These are phyloP conservation scores for Solanum gandarillasii DNA, from an alignment of 257 asterid genomes.

Conservation along the genomic window DNA sequence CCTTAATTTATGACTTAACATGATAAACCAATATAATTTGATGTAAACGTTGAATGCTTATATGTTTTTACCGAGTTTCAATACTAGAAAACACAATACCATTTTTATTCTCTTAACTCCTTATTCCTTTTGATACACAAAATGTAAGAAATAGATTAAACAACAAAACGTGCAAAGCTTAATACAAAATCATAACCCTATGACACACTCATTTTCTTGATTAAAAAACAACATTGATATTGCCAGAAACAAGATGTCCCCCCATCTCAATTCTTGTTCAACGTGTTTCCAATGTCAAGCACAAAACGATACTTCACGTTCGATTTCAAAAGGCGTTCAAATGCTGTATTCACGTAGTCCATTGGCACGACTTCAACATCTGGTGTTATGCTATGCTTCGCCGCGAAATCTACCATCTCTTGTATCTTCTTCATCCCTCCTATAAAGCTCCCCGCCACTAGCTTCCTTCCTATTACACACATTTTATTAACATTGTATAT, in stretches of 20 bases:
- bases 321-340: not conserved
- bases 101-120: not conserved
- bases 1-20: not conserved
- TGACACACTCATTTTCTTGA: not conserved
- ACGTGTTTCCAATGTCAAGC: not conserved
- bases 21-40: not conserved
- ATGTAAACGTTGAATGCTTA: not conserved
- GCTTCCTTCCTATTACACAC: not conserved
- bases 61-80: not conserved
- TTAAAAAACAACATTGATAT: not conserved
- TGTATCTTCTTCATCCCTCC: not conserved
- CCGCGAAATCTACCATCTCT: not conserved
- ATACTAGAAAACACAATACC: not conserved
- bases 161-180: not conserved
- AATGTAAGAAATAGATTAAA: not conserved
- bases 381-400: not conserved
- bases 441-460: not conserved
- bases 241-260: not conserved
- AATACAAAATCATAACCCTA: not conserved
- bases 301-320: not conserved
- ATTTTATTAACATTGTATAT: not conserved
- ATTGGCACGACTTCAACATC: not conserved
- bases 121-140: not conserved
- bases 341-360: not conserved
- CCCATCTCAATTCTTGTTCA: not conserved